Evolutionary conservation across 2,329 filamentous ascomycete species (phyloP), one percentile per base, ranked within the genome.

Genomic region (Cercospora nicotianae): DNA sequence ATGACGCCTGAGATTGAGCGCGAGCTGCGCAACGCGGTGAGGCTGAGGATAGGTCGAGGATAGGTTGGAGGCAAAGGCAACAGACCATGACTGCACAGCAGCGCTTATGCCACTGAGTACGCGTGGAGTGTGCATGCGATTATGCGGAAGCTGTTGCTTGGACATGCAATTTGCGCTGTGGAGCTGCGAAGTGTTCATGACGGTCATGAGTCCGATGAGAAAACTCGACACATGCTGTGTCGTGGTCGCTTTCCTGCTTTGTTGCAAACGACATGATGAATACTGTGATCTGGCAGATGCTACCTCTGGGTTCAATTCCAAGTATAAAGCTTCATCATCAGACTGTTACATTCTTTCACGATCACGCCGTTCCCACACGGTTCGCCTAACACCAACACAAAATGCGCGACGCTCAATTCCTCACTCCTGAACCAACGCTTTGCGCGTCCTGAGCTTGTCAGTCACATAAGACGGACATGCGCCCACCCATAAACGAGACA

Each of bases 1-100:
- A 55, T 79, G 69, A 74, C 75, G 5, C 65, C 65, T 3, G 69
- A 70, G 23, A 78, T 73, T 6, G 67, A 68, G 42, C 51, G 39
- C 39, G 67, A 68, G 53, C 63, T 68, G 28, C 57, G 64, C n/a
- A 60, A 65, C 42, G 57, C 45, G 30, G 64, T 65, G 23, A 51
- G 57, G 26, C 20, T 45, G 64, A 65, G 64, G 12, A 53, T 65
- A 53, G 58, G 64, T 20, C 36, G 42, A 61, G 26, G 62, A 20
- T 58, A 53, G 20, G 26, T 42, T 18, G 26, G 28, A 42, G 3
- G 16, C 55, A 59, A 23, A 36, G 3, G 23, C 12, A 26, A 28
- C 48, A n/a, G 23, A 30, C 13, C 10, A 30, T 26, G 13, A 6
- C 36, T 42, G 16, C 16, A 42, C 36, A 9, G 36, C 36, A 16